Base-by-base conservation (phyloP, 495 filamentous ascomycete genomes). In the Massariosphaeria phaeospora region DNA sequence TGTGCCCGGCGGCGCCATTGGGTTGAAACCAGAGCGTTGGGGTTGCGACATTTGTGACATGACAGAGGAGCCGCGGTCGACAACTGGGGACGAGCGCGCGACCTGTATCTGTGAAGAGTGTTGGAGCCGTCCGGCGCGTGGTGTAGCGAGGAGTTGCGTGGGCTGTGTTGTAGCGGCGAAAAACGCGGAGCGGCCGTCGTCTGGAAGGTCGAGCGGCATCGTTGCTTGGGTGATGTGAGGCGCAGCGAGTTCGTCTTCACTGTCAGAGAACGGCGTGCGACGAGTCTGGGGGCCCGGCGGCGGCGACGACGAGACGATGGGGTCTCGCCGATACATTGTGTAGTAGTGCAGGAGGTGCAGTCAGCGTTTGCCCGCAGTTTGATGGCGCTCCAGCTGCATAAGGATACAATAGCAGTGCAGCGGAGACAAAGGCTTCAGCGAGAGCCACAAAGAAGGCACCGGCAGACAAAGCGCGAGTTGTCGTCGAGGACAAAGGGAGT, bases 1-100 rank as follows among this genome's bases (percentile, higher is more conserved):
- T 4, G 89, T 94, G 11, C 90, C 90, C 35, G 82, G 80, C 15
- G 90, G 90, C 7, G 87, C 87, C 76, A 95, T 85, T n/a, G 47
- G 17, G 21, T 33, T 43, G 6, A 39, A 26, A 23, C 27, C 17
- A 2, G 33, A 53, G 15, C 33, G 47, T n/a, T 36, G 42, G 8
- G 50, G 20, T 30, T 52, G 53, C 15, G 51, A 38, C 29, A 33
- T 33, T 18, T 38, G 39, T 24, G 34, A 26, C 27, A 27, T 30
- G 34, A 56, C 47, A 9, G 63, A 54, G 10, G 55, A 43, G 12
- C 49, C 17, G 36, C 58, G 52, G 20, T 66, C 67, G 24, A 69
- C 66, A 29, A 72, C 67, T 29, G 79, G 77, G 35, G 79, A 78
- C 18, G 75, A 72, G 15, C 69, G 58, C 13, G 75, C 67, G 1